These are phyloP conservation scores for Theobroma grandiflorum DNA, from an alignment of 441 rosid genomes.

Conservation along the genomic window DNA sequence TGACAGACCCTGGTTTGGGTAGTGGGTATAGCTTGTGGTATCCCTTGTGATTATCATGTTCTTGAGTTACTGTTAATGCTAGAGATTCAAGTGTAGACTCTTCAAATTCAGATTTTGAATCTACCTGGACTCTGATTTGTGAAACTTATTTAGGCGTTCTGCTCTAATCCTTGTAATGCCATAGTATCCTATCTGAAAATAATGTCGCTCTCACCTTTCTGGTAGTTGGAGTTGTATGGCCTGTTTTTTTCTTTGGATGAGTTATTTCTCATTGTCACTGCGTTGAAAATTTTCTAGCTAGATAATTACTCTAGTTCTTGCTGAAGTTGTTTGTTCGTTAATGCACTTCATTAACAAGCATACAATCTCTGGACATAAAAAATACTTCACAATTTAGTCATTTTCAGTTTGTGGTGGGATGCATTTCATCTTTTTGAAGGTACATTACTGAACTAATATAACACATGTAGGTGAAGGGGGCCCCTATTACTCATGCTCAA, in stretches of 20 bases:
- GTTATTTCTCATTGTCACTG: background rate
- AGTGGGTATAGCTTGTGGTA: conserved; percentile 3
- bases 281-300: background rate
- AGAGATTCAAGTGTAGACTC: conserved; percentile 11
- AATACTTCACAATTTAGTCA: conserved; percentile 17
- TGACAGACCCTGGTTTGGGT: conserved; percentile 3
- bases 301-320: background rate
- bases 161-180: conserved; percentile 3
- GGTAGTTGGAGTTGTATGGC: conserved; percentile 18
- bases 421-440: background rate
- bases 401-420: background rate
- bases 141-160: conserved; percentile 8
- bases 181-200: background rate
- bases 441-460: conserved; percentile 24
- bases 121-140: background rate
- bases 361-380: conserved; percentile 2
- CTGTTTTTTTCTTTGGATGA: background rate
- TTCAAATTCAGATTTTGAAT: conserved; percentile 17
- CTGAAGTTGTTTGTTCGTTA: conserved; percentile 19
- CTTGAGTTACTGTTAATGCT: background rate
- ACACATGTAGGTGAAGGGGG: conserved; percentile 64
- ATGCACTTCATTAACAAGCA: background rate
- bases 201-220: background rate
- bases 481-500: conserved; percentile 56
- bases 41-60: conserved; percentile 9